Evolutionary conservation across 768 basidiomycete species (phyloP), one percentile per base, ranked within the genome.

Genomic region (Boletus fagicola): DNA sequence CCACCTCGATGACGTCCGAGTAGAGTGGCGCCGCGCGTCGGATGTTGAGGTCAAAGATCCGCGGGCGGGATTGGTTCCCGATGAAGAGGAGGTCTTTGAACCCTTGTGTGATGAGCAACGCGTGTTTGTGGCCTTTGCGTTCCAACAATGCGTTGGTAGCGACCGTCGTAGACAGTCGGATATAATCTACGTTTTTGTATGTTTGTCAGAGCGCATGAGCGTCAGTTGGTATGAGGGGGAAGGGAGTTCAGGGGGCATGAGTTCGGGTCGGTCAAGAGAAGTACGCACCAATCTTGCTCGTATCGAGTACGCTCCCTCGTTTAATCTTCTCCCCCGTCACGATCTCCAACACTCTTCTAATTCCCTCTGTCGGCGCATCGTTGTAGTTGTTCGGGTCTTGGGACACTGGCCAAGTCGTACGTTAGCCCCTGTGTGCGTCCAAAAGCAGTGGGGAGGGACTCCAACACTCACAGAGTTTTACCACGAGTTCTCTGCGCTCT

Each of bases 91-190:
- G 84, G 71, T 97, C 95, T 68, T 85, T 85, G 79, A 95, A 96
- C 0, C 94, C 94, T 58, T 84, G 84, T 1, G 96, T 98, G 66
- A 95, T 96, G 15, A 97, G 76, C 36, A 98, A 77, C 0, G 93
- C 95, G 58, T 96, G 93, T 60, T 86, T 87, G 65, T 93, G 89
- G 1, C 96, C 96, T 72, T 96, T 95, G 47, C 96, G 86, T 66
- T 98, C 96, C 7, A 98, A 81, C 0, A 98, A 81, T 0, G 96
- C 95, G 65, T 98, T 98, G 18, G 96, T 98, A 0, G 94, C 95
- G 4, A 98, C 93, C 0, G 96, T 98, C 0, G 95, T 97, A 0
- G 92, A 94, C 9, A 96, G 76, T 18, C 94, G 84, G 60, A 96
- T 92, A 68, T 93, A 94, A 66, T 96, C 94, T 93, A 57, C 12